These are phyloP conservation scores for Lodderomyces elongisporus DNA, from an alignment of 1,139 yeast species.

Conservation along the genomic window DNA sequence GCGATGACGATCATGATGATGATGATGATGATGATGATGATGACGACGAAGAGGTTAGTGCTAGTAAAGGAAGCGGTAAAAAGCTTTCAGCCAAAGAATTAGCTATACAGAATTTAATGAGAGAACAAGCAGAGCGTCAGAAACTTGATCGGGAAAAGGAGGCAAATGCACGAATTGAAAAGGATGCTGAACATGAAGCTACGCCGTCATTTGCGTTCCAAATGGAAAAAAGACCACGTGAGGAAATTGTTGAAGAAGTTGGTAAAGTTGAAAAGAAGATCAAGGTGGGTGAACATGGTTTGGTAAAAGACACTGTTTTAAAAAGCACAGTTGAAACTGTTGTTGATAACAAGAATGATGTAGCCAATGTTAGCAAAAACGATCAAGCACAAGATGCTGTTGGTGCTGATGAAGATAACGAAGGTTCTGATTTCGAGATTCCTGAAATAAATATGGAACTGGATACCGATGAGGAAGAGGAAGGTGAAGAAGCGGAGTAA, in stretches of 20 bases:
- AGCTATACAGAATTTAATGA: constrained; percentile 7
- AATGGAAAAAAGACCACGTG: neutral
- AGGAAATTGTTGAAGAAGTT: constrained; percentile 17
- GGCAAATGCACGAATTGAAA: neutral
- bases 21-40: constrained; percentile 13
- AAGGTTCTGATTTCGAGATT: constrained; percentile 49
- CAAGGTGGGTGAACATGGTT: constrained; percentile 12
- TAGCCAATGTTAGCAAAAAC: neutral
- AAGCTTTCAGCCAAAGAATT: constrained; percentile 9
- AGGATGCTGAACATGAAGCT: constrained; percentile 9
- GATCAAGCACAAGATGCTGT: neutral
- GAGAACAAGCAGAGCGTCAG: constrained; percentile 1
- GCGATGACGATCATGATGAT: constrained; percentile 15
- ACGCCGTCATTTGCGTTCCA: neutral
- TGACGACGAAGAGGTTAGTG: constrained; percentile 13
- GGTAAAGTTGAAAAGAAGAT: neutral
- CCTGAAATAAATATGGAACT: constrained; percentile 36
- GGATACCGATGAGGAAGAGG: constrained; percentile 9
- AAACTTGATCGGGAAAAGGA: neutral
- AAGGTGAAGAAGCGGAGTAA: no score
- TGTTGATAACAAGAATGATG: neutral
- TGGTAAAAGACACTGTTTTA: constrained; percentile 11
- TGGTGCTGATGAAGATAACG: constrained; percentile 1
- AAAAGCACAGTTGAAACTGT: constrained; percentile 7
- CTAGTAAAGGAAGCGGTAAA: constrained; percentile 10